These are phyloP conservation scores for Irpex lacteus DNA, from an alignment of 1,284 basidiomycete genomes.

Conservation along the genomic window DNA sequence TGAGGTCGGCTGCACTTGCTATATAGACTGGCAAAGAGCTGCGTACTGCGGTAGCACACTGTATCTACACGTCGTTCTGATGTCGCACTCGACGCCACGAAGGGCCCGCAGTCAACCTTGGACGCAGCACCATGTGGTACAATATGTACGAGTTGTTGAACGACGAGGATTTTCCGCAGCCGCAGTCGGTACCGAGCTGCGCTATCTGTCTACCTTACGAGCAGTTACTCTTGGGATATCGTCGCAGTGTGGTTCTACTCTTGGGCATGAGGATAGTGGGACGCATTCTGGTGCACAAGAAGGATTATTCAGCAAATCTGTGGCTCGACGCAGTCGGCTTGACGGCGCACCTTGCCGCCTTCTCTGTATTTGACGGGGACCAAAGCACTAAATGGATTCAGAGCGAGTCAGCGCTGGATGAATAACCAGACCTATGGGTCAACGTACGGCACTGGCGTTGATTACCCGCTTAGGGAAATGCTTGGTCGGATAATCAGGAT, in stretches of 20 bases:
- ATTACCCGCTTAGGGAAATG: background rate
- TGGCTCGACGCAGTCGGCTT: background rate
- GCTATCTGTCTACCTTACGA: background rate
- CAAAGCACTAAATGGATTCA: background rate
- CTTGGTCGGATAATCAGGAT: background rate
- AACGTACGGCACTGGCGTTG: background rate
- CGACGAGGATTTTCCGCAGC: slow-evolving; percentile 6
- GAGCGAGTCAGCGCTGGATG: background rate
- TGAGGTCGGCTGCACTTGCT: background rate
- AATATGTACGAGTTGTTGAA: slow-evolving; percentile 1
- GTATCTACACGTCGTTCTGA: background rate
- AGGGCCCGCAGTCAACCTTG: background rate
- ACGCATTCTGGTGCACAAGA: background rate
- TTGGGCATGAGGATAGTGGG: background rate
- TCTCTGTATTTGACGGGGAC: background rate
- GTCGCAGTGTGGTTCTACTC: background rate
- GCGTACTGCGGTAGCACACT: background rate
- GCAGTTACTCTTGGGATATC: background rate
- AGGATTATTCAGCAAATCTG: background rate
- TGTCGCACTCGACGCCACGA: background rate
- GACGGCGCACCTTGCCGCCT: background rate
- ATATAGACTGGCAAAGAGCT: background rate
- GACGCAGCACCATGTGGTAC: background rate
- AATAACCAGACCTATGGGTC: background rate
- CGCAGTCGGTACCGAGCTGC: slow-evolving; percentile 1